phyloP scores from a whole-genome alignment of 805 yeast species.

The Yarrowia bubula region DNA sequence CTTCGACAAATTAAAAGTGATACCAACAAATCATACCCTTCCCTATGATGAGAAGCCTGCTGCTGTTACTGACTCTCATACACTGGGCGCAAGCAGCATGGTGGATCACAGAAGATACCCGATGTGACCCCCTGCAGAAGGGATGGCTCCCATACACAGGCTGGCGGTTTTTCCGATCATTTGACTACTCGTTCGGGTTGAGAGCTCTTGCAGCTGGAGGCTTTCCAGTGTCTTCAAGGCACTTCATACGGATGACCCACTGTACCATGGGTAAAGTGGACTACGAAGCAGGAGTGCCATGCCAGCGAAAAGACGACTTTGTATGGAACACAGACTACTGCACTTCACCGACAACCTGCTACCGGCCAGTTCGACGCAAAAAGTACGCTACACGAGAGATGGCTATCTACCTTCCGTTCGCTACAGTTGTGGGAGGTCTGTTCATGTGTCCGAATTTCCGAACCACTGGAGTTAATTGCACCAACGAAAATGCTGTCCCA shows the following conservation, averaged over 20 bases:
- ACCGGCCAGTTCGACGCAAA: constrained; percentile 58
- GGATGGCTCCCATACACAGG: constrained; percentile 17
- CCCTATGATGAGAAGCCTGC: neutral
- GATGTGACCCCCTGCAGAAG: constrained; percentile 16
- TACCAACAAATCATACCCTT: neutral
- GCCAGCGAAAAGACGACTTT: constrained; percentile 16
- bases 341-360: constrained; percentile 42
- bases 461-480: constrained; percentile 34
- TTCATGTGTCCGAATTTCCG: constrained; percentile 47
- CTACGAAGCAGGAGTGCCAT: constrained; percentile 16
- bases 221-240: neutral
- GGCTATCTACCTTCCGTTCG: constrained; percentile 52
- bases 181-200: neutral
- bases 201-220: constrained; percentile 5
- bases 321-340: constrained; percentile 19
- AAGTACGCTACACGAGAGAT: constrained; percentile 50
- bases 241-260: constrained; percentile 8
- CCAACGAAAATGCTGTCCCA: constrained; percentile 43
- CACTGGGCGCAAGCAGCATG: constrained; percentile 15
- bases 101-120: constrained; percentile 21
- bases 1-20: neutral
- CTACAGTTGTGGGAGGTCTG: constrained; percentile 59
- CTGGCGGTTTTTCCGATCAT: constrained; percentile 10
- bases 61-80: neutral
- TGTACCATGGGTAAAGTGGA: constrained; percentile 19